Evolutionary conservation across 2,329 filamentous ascomycete species (phyloP), one percentile per base, ranked within the genome.

Genomic region (Myriosclerotinia duriaeana): DNA sequence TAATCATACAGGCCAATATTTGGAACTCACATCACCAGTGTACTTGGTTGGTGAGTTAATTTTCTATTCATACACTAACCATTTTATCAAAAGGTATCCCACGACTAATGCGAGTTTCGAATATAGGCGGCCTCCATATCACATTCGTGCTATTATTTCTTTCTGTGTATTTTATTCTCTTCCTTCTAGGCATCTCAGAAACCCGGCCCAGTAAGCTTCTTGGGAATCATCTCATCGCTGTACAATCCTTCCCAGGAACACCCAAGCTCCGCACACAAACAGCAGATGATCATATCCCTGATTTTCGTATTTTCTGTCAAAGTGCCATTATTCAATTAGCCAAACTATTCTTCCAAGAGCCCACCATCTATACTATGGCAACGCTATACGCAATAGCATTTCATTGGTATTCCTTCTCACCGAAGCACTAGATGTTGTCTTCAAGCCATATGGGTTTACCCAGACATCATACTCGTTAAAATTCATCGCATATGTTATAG

Each of bases 351-450:
- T 77, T 79, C 69, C 80, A 78, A 2, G 81, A 84, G 63, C 81
- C 81, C 1, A 79, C 84, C 50, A 78, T 83, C 38, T 77, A 79
- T 48, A 71, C 78, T 17, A 76, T 80, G 14, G 76, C 80, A 0
- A 73, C 80, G 30, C 79, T 83, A 69, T 79, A 77, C 11, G 78
- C 78, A 11, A 72, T 79, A 20, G 77, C 78, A 8, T 81, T 79
- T 80, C 77, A 0, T 73, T 83, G n/a, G 78, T 83, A 36, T 84
- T 83, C 68, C 77, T 83, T 4, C 81, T 82, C 69, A 79, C 80
- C 0, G 80, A 82, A 73, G 77, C 79, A 0, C 70, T 83, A 0
- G 74, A 75, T 0, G 70, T 75, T 0, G 76, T 83, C 4, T 83
- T 80, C 70, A 65, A 74, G 5, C 74, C 5, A 71, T 79, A 61